Base-by-base conservation (phyloP, 805 yeast species). In the Ogataea salicorniae region DNA sequence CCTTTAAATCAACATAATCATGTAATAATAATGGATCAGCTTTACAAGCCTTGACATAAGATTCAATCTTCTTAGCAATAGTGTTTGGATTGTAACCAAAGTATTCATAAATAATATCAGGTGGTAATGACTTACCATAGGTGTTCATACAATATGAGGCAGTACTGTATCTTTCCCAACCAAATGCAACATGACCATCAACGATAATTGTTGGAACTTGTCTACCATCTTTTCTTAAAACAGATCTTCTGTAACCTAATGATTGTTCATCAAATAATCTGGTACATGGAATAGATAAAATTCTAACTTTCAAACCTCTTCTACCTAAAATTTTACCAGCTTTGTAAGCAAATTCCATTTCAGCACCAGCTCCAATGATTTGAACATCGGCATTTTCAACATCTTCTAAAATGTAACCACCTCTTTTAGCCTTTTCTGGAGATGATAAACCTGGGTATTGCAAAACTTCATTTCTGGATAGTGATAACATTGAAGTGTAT, bases 101-200 rank as follows among this genome's bases (percentile, higher is more conserved):
- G 75, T 68, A 74, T 71, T 87, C 81, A 83, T 83, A 94, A 52
- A 92, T 80, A 55, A 86, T 87, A 50, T 74, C 72, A 67, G 84
- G 95, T 68, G 89, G 87, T 68, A 96, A 97, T 50, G 97, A 90
- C 56, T 91, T 94, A 79, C 99, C 99, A 69, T 92, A 94, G 72
- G 88, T 82, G 81, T 89, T 82, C 67, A 94, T 78, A 71, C 97
- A 96, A 66, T 92, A 88, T 69, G 90, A 95, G 76, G 88, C 95
- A 75, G 95, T 98, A 49, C 97, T 81, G 76, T 90, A 94, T 73
- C 84, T 87, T 62, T 83, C 78, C 99, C 99, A 94, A 48, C 97
- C 97, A 61, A 77, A 74, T 43, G 96, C 82, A 50, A 95, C 73
- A 80, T 89, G 79, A 45, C 88, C 98, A 80, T 94, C 99, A 57